Percentiles rank a stretch among this genome's conserved stretches.
These are phyloP conservation scores for Rutstroemia sp. DNA, from an alignment of 2,329 filamentous ascomycete genomes.

Conservation along the genomic window DNA sequence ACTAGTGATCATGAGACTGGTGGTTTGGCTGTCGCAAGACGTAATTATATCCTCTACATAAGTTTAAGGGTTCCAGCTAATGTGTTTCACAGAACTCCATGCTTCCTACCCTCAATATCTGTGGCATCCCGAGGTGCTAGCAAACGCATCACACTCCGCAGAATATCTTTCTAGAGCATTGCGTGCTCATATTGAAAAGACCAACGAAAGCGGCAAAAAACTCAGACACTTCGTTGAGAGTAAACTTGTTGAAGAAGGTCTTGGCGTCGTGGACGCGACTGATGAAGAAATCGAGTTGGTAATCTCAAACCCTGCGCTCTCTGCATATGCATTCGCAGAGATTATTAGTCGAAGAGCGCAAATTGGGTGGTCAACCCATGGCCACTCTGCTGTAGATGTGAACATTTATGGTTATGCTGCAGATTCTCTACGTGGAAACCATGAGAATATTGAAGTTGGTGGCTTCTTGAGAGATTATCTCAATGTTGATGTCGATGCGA, in stretches of 20 bases:
- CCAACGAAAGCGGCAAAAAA: slow-evolving; percentile 29
- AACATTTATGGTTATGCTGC: slow-evolving; percentile 81
- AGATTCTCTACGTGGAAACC: slow-evolving; percentile 67
- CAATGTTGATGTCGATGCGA: slow-evolving; percentile 65
- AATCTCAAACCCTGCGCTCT: slow-evolving; percentile 47
- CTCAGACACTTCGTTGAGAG: slow-evolving; percentile 56
- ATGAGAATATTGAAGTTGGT: slow-evolving; percentile 92
- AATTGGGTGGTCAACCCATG: slow-evolving; percentile 90
- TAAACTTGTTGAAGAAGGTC: slow-evolving; percentile 57
- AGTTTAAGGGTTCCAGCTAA: neutral
- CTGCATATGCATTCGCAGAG: slow-evolving; percentile 60
- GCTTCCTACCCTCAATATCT: slow-evolving; percentile 57
- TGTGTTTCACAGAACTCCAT: slow-evolving; percentile 41
- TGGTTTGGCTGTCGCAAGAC: slow-evolving; percentile 74
- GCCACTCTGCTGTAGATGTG: slow-evolving; percentile 88
- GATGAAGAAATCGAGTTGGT: slow-evolving; percentile 64
- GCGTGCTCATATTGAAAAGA: slow-evolving; percentile 43
- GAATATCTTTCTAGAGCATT: slow-evolving; percentile 63
- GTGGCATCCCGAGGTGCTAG: slow-evolving; percentile 79
- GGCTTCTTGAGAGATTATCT: slow-evolving; percentile 74
- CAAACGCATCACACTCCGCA: slow-evolving; percentile 68
- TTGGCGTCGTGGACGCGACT: slow-evolving; percentile 70
- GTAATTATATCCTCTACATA: slow-evolving; percentile 35
- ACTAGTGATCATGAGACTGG: slow-evolving; percentile 98
- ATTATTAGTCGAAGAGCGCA: slow-evolving; percentile 85